phyloP scores from a whole-genome alignment of 2,329 filamentous ascomycete genomes.

The Colletotrichum tropicicola region DNA sequence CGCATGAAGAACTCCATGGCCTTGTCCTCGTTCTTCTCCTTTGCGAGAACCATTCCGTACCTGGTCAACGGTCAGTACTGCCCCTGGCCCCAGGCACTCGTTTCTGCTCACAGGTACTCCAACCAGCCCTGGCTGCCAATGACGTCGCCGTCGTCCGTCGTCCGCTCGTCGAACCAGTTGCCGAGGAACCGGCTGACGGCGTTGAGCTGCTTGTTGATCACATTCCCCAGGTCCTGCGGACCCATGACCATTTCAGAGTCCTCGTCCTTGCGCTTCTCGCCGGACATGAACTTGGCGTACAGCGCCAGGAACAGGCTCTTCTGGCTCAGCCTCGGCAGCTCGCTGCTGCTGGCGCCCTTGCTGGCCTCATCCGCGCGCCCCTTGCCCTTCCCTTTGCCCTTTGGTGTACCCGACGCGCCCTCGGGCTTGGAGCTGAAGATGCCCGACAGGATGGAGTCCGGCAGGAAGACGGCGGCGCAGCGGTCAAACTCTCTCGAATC shows the following conservation, averaged over 20 bases:
- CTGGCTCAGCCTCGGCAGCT: constrained; percentile 75
- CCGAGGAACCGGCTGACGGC: constrained; percentile 80
- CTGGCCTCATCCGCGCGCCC: constrained; percentile 36
- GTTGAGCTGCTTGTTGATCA: constrained; percentile 85
- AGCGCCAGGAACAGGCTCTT: constrained; percentile 91
- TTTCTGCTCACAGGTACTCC: constrained; percentile 71
- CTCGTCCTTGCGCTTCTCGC: constrained; percentile 96
- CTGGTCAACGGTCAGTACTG: constrained; percentile 43
- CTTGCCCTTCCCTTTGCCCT: constrained; percentile 75
- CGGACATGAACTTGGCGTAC: constrained; percentile 91
- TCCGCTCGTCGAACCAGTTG: constrained; percentile 79
- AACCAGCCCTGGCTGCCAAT: constrained; percentile 87
- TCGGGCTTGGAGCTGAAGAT: constrained; percentile 62
- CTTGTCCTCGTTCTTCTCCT: constrained; percentile 87
- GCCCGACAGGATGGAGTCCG: constrained; percentile 78
- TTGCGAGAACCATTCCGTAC: constrained; percentile 90
- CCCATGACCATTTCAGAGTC: constrained; percentile 98
- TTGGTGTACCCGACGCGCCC: constrained; percentile 49
- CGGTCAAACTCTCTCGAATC: constrained; percentile 96
- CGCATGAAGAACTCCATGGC: constrained; percentile 88
- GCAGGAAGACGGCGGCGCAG: constrained; percentile 88
- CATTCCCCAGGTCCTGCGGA: constrained; percentile 86
- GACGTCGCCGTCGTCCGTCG: constrained; percentile 65
- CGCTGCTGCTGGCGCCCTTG: constrained; percentile 35
- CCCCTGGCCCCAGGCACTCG: neutral